Percentiles rank a stretch among this genome's conserved stretches.
Conservation (phyloP, 192 early-diverging fungal genomes). For the Geranomyces variabilis region DNA sequence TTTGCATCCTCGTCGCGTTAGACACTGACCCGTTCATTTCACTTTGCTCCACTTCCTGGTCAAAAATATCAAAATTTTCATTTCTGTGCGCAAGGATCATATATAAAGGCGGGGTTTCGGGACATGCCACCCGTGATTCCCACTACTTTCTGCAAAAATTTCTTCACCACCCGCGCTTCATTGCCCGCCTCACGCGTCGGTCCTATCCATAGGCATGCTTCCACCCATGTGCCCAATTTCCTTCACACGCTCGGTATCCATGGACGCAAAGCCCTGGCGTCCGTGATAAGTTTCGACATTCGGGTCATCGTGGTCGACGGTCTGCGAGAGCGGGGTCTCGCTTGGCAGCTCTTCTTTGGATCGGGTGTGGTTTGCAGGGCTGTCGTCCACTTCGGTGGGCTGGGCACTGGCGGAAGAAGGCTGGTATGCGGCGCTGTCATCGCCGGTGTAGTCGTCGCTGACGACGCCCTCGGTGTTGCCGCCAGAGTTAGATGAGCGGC, state of each 20-base stretch:
- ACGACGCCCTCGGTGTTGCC: too few relatives aligned
- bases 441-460: neutral
- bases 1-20: too few relatives aligned
- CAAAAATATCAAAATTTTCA: too few relatives aligned
- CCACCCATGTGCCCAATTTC: slow-evolving; percentile 28
- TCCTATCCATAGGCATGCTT: neutral
- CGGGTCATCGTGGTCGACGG: slow-evolving; percentile 8
- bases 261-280: slow-evolving; percentile 37
- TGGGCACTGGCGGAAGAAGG: neutral
- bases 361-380: slow-evolving; percentile 29
- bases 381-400: neutral
- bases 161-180: too few relatives aligned
- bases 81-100: too few relatives aligned
- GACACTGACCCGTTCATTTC: too few relatives aligned
- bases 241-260: slow-evolving; percentile 41
- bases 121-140: too few relatives aligned
- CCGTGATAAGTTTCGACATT: slow-evolving; percentile 21
- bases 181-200: too few relatives aligned
- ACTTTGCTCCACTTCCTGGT: too few relatives aligned
- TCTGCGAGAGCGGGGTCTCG: slow-evolving; percentile 2
- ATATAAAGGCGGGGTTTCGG: too few relatives aligned
- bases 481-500: neutral
- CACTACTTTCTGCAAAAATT: too few relatives aligned
- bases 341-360: slow-evolving; percentile 14
- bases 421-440: neutral